Evolutionary conservation across 2,329 filamentous ascomycete species (phyloP).

Genomic region (Paecilomyces niveus): DNA sequence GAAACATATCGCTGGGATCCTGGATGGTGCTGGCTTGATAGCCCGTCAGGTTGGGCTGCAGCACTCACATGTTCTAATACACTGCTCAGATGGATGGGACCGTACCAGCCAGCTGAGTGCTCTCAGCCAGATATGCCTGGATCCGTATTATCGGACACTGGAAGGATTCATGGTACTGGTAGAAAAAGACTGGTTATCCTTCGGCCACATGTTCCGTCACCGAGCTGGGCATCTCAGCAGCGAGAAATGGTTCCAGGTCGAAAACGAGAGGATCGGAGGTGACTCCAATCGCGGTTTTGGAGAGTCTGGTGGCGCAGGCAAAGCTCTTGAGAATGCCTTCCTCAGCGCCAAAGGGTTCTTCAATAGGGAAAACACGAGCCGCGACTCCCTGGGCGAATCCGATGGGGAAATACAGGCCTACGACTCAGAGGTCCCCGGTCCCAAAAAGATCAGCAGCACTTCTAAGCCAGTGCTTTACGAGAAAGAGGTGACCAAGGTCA

Average conservation of each 20-base stretch:
- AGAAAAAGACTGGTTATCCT: conserved; percentile 97
- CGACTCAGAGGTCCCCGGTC: conserved; percentile 36
- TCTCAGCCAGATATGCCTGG: conserved; percentile 83
- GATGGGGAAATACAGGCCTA: conserved; percentile 47
- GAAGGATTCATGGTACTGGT: conserved; percentile 91
- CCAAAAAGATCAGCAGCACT: conserved; percentile 28
- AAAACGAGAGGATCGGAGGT: conserved; percentile 69
- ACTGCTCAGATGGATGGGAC: conserved; percentile 98
- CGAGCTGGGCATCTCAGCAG: conserved; percentile 81
- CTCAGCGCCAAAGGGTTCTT: conserved; percentile 85
- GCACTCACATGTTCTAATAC: conserved; percentile 91
- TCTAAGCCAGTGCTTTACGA: conserved; percentile 39
- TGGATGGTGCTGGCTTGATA: conserved; percentile 79
- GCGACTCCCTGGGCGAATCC: conserved; percentile 57
- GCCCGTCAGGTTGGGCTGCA: conserved; percentile 82
- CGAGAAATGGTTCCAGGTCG: conserved; percentile 88
- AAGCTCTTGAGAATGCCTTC: conserved; percentile 79
- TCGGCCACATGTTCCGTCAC: conserved; percentile 94
- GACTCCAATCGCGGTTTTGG: conserved; percentile 33
- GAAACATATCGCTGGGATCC: conserved; percentile 74
- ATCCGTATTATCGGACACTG: conserved; percentile 90
- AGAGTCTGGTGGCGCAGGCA: conserved; percentile 45
- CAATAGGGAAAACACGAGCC: conserved; percentile 66
- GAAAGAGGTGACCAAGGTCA: conserved; percentile 65
- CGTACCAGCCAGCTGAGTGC: conserved; percentile 91